phyloP scores from a whole-genome alignment of 164 flowering plant genomes.

The Aristolochia fimbriata region DNA sequence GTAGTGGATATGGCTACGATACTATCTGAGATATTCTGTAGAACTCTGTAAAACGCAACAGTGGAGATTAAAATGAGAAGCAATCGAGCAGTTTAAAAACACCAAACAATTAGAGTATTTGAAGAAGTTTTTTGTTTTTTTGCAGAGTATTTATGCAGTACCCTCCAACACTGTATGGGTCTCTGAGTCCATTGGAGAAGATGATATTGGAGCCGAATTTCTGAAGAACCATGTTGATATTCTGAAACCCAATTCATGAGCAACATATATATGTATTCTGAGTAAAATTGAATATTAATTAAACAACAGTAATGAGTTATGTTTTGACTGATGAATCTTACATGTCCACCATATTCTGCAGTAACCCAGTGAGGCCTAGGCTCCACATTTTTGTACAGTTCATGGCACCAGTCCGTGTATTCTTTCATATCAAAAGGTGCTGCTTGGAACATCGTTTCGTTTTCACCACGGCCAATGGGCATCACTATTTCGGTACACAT shows the following conservation, averaged over 20 bases:
- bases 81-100: too few relatives aligned
- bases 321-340: too few relatives aligned
- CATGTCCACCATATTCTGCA: conserved; percentile 58
- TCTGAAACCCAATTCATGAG: too few relatives aligned
- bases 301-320: too few relatives aligned
- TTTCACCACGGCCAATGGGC: conserved; percentile 33
- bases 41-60: conserved; percentile 25
- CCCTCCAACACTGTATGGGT: conserved; percentile 73
- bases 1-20: conserved; percentile 36
- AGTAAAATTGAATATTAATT: too few relatives aligned
- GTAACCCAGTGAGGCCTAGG: conserved; percentile 66
- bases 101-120: neutral
- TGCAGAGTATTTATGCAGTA: conserved; percentile 18
- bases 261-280: too few relatives aligned
- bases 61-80: too few relatives aligned
- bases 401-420: conserved; percentile 20
- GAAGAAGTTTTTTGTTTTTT: too few relatives aligned
- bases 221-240: conserved; percentile 33
- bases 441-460: conserved; percentile 42
- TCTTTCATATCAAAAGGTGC: conserved; percentile 23
- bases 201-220: conserved; percentile 64
- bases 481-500: conserved; percentile 55
- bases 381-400: conserved; percentile 26
- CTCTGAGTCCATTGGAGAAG: conserved; percentile 66
- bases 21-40: conserved; percentile 41